These are phyloP conservation scores for Omphalotus guepiniiformis DNA, from an alignment of 768 basidiomycete genomes.

Conservation along the genomic window DNA sequence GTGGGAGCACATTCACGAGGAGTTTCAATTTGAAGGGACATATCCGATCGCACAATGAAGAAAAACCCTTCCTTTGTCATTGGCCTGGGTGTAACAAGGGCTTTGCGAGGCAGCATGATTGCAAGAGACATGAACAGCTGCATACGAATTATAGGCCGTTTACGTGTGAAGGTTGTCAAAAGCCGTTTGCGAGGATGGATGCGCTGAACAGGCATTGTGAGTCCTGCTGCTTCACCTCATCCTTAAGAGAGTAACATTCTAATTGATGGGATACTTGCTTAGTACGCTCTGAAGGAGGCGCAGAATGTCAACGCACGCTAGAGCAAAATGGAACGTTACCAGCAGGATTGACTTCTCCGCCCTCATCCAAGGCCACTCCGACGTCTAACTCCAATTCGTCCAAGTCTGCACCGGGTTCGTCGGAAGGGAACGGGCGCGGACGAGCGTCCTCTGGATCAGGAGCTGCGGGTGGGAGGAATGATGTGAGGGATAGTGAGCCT, in stretches of 20 bases:
- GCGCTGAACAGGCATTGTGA: constrained; percentile 89
- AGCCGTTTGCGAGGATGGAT: constrained; percentile 94
- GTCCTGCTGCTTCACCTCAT: constrained; percentile 27
- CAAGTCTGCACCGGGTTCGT: too few relatives aligned
- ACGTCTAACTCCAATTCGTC: too few relatives aligned
- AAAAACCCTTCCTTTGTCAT: constrained; percentile 91
- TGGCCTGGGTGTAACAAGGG: constrained; percentile 95
- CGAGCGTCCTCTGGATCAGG: not conserved
- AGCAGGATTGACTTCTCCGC: constrained; percentile 2
- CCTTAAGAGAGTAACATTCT: not conserved
- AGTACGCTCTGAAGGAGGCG: constrained; percentile 82
- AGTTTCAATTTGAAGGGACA: constrained; percentile 97
- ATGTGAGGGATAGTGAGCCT: constrained; percentile 3
- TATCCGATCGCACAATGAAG: constrained; percentile 90
- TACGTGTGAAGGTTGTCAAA: constrained; percentile 87
- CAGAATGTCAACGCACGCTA: constrained; percentile 56
- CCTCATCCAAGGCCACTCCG: too few relatives aligned
- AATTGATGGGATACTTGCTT: constrained; percentile 4
- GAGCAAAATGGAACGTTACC: constrained; percentile 17
- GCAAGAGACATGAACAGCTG: constrained; percentile 92
- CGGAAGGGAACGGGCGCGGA: not conserved
- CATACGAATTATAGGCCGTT: constrained; percentile 93
- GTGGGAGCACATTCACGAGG: constrained; percentile 85
- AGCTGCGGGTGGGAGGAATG: not conserved
- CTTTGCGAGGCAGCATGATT: constrained; percentile 92